Evolutionary conservation across 2,329 filamentous ascomycete genomes (phyloP).

Genomic region (Trichoderma sp.): DNA sequence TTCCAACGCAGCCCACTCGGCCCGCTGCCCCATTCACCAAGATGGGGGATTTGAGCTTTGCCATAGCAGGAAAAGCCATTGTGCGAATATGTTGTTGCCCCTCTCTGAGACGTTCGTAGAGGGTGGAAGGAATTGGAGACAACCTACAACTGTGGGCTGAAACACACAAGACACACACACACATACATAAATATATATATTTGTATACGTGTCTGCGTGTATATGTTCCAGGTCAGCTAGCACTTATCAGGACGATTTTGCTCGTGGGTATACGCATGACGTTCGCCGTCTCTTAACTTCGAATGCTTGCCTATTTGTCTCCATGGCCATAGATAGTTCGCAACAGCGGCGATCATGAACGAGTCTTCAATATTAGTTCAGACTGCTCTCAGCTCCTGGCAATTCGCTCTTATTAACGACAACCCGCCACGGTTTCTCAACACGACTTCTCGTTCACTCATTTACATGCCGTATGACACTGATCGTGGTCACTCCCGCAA

Average conservation of each 20-base stretch:
- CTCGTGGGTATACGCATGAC: too few relatives aligned
- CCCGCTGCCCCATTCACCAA: slow-evolving; percentile 1
- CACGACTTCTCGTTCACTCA: background rate
- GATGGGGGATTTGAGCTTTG: background rate
- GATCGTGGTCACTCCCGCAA: too few relatives aligned
- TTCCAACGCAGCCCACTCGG: background rate
- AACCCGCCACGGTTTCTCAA: background rate
- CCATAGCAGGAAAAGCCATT: background rate
- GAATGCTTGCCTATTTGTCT: background rate
- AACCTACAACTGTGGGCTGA: background rate
- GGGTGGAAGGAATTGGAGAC: too few relatives aligned
- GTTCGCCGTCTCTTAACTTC: background rate
- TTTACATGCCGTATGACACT: background rate
- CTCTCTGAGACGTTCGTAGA: background rate
- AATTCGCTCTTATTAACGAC: background rate
- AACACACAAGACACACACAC: too few relatives aligned
- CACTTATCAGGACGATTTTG: too few relatives aligned
- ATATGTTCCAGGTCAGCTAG: background rate
- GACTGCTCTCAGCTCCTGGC: background rate
- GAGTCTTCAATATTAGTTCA: background rate
- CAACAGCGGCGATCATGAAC: background rate
- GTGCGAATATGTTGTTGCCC: background rate
- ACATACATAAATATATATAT: background rate
- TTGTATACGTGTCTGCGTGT: too few relatives aligned
- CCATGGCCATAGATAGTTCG: background rate